Conservation (phyloP, 1,284 basidiomycete species). For the Leccinum griseonigrum region DNA sequence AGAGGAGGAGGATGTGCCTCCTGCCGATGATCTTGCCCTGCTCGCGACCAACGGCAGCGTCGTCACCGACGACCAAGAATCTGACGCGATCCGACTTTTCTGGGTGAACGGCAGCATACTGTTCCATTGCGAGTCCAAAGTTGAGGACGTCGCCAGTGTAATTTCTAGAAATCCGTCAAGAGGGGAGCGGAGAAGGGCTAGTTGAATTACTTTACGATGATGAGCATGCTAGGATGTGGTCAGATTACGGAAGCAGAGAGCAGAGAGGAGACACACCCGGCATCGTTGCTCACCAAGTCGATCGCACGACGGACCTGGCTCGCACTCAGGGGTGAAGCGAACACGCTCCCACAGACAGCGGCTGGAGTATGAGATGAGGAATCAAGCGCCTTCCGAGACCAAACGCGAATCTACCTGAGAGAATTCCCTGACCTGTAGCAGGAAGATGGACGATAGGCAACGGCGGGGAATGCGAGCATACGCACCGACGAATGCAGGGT, state of each 20-base stretch:
- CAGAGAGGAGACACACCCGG: constrained; percentile 56
- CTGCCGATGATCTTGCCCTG: constrained; percentile 83
- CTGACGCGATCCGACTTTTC: constrained; percentile 66
- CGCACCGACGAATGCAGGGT: constrained; percentile 77
- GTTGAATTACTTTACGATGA: constrained; percentile 74
- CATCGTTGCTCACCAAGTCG: constrained; percentile 73
- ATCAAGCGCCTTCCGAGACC: not conserved
- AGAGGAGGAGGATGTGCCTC: constrained; percentile 45
- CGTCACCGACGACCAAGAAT: constrained; percentile 88
- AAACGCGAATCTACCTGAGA: constrained; percentile 51
- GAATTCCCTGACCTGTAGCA: constrained; percentile 66
- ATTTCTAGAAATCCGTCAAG: constrained; percentile 46
- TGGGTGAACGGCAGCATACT: constrained; percentile 71
- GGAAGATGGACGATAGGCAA: not conserved
- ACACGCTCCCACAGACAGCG: constrained; percentile 85
- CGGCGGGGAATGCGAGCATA: not conserved
- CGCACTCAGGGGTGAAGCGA: constrained; percentile 80
- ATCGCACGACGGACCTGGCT: constrained; percentile 80
- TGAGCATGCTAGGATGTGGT: constrained; percentile 56
- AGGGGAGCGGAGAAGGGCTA: not conserved
- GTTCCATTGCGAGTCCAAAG: constrained; percentile 90
- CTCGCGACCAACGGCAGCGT: constrained; percentile 81
- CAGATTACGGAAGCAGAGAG: not conserved
- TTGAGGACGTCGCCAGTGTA: constrained; percentile 91
- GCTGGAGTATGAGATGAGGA: constrained; percentile 40